A percentile compares a stretch with the other conserved stretches of the same genome.
These are phyloP conservation scores for Ilyonectria robusta DNA, from an alignment of 2,329 filamentous ascomycete genomes.

Conservation along the genomic window DNA sequence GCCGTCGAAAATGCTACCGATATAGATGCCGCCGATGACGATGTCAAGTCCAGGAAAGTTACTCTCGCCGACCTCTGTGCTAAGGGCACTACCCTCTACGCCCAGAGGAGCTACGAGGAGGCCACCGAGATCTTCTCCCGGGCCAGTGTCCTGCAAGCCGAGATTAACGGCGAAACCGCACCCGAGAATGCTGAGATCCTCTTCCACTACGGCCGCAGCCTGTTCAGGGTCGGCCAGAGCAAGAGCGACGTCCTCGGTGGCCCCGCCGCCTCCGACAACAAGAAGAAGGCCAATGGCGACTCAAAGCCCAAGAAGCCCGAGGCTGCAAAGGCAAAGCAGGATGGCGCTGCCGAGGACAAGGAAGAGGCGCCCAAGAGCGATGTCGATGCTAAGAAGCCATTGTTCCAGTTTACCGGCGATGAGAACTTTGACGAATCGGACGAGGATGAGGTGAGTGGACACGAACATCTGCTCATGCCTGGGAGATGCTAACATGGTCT, in stretches of 20 bases:
- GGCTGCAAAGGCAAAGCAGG: constrained; percentile 60
- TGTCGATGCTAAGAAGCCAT: constrained; percentile 73
- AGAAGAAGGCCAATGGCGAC: constrained; percentile 56
- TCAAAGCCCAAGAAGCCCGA: constrained; percentile 57
- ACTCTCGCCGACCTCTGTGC: constrained; percentile 84
- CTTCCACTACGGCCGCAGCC: constrained; percentile 92
- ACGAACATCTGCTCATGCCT: background rate
- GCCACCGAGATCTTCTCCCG: constrained; percentile 90
- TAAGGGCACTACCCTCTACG: constrained; percentile 87
- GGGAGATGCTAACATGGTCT: constrained; percentile 25
- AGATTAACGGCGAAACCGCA: constrained; percentile 92
- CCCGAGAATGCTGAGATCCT: constrained; percentile 93
- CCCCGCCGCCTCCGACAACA: constrained; percentile 73
- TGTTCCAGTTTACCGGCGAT: constrained; percentile 94
- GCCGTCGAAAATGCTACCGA: constrained; percentile 36
- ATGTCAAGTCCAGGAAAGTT: constrained; percentile 68
- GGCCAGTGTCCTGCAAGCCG: constrained; percentile 90
- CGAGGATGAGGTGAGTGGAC: constrained; percentile 69
- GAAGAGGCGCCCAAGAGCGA: constrained; percentile 55
- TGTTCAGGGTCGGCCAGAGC: constrained; percentile 94
- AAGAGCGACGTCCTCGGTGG: constrained; percentile 96
- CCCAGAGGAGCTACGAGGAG: constrained; percentile 88
- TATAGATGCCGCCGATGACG: constrained; percentile 52
- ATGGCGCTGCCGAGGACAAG: constrained; percentile 59
- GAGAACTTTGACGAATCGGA: constrained; percentile 93